Evolutionary conservation across 805 yeast genomes (phyloP), one percentile per base, ranked within the genome.

Genomic region (Jamesozyma piceae): DNA sequence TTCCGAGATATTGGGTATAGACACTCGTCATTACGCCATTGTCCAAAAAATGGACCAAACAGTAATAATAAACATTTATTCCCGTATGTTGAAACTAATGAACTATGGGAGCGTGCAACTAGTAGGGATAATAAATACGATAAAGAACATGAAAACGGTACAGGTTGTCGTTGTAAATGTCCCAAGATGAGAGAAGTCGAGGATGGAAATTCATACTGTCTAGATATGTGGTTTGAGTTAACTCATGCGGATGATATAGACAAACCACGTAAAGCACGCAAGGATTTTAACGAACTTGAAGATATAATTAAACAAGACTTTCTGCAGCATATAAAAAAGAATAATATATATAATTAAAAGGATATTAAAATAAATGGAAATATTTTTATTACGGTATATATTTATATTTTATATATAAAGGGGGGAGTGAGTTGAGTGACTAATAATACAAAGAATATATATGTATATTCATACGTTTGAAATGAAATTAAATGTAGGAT

Each of bases 1-100:
- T 90, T 90, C 65, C 68, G 96, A 48, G 97, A 90, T 56, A 80
- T 90, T 49, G 97, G 97, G 0, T 90, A 89, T 63, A 71, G 76
- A 43, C 97, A 90, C 58, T 74, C 90, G 1, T 75, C 82, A 0
- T 66, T 88, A 41, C 80, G 75, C 33, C 97, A 89, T 62, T 89
- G 97, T 67, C 96, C 97, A 0, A 63, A 64, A 10, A 82, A 82
- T 54, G 39, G 43, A 20, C 22, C 26, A 13, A 30, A 36, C 15
- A 40, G 38, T 10, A 38, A 55, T 13, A 35, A 44, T 53, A 37
- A 29, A 5, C 4, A 27, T 4, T n/a, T 8, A 24, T 57, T 67
- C 46, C 69, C 65, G 4, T 78, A 73, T 50, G 37, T 48, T 10
- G 62, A 65, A 9, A 48, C 60, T 18, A 57, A 54, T 21, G 53